Evolutionary conservation across 1,284 basidiomycete species (phyloP).

Genomic region (Ceratobasidium sp.): DNA sequence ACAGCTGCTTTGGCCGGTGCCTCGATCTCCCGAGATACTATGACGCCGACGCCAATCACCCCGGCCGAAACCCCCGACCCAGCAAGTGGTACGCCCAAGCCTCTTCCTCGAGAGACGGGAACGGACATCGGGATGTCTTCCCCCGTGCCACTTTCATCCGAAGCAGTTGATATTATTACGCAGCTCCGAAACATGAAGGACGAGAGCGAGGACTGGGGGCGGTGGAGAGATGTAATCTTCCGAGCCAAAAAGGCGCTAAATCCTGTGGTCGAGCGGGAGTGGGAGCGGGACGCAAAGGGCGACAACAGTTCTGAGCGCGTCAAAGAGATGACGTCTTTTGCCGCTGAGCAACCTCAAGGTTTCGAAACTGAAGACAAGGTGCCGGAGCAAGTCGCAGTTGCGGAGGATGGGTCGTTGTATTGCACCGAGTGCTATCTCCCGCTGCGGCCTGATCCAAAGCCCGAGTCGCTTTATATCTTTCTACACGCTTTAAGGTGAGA

Average conservation of each 20-base stretch:
- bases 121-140: constrained; percentile 90
- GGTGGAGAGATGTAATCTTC: constrained; percentile 87
- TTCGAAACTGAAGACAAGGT: constrained; percentile 32
- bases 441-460: constrained; percentile 88
- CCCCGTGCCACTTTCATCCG: constrained; percentile 83
- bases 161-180: constrained; percentile 87
- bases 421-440: constrained; percentile 91
- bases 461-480: constrained; percentile 92
- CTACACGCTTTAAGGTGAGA: constrained; percentile 89
- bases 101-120: constrained; percentile 82
- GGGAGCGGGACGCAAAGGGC: constrained; percentile 21
- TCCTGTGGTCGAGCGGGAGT: constrained; percentile 38
- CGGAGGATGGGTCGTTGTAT: constrained; percentile 59
- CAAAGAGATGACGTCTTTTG: constrained; percentile 21
- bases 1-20: constrained; percentile 19
- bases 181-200: constrained; percentile 91
- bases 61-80: constrained; percentile 4
- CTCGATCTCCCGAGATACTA: constrained; percentile 11
- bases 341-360: constrained; percentile 13
- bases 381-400: constrained; percentile 39
- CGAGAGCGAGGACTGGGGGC: constrained; percentile 91
- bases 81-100: constrained; percentile 53
- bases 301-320: neutral
- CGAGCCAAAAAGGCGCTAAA: constrained; percentile 66
- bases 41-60: constrained; percentile 24